Conservation (phyloP, 805 yeast species). For the Metschnikowia borealis region DNA sequence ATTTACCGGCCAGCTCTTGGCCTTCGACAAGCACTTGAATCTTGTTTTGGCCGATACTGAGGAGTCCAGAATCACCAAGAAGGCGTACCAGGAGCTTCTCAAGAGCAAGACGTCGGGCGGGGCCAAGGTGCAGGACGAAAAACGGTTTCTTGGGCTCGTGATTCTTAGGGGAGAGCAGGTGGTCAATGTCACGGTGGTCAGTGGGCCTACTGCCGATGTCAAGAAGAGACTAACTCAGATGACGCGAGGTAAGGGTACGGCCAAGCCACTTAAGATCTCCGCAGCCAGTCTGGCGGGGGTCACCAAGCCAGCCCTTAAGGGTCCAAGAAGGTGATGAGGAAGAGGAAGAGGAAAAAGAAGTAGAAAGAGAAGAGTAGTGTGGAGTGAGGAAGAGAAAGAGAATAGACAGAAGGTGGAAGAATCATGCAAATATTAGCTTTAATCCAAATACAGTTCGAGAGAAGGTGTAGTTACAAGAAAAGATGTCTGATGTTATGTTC, state of each 20-base stretch:
- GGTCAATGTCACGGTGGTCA: constrained; percentile 64
- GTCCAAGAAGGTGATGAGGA: constrained; percentile 17
- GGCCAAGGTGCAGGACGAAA: constrained; percentile 53
- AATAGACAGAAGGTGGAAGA: no score
- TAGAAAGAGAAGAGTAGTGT: neutral
- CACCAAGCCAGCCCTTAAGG: constrained; percentile 22
- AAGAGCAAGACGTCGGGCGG: constrained; percentile 21
- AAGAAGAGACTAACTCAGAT: constrained; percentile 26
- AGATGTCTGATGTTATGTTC: no score
- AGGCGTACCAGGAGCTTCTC: constrained; percentile 41
- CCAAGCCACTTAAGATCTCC: constrained; percentile 35
- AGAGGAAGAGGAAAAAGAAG: neutral
- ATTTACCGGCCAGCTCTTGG: constrained; percentile 73
- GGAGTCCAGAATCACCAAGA: constrained; percentile 73
- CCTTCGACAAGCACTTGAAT: constrained; percentile 89
- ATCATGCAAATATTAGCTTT: no score
- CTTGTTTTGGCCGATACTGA: constrained; percentile 79
- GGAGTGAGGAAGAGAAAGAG: neutral
- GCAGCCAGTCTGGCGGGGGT: constrained; percentile 9
- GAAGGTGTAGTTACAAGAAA: no score
- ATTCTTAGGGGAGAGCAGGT: constrained; percentile 87
- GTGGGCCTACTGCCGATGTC: constrained; percentile 49
- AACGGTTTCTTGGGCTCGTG: constrained; percentile 73
- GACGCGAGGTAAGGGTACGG: constrained; percentile 22
- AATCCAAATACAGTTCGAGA: no score